A percentile compares a stretch with the other conserved stretches of the same genome.
Conservation (phyloP, 148 eudicot species). For the Rhododendron williamsianum region DNA sequence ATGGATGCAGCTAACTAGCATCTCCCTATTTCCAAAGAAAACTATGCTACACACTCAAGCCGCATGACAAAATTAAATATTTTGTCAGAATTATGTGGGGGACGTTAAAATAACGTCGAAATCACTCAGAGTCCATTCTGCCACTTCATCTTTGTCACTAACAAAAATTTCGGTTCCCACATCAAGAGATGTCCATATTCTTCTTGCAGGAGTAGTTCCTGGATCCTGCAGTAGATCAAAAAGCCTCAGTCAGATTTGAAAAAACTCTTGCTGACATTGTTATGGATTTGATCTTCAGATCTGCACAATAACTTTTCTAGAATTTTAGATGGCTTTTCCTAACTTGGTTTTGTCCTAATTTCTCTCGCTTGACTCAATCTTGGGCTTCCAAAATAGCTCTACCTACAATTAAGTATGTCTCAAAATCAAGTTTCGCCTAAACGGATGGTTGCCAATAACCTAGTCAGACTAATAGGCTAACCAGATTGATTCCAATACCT, state of each 20-base stretch:
- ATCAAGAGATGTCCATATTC: slow-evolving; percentile 76
- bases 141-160: slow-evolving; percentile 55
- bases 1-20: not conserved
- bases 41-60: not conserved
- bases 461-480: not conserved
- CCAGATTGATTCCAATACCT: not conserved
- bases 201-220: slow-evolving; percentile 55
- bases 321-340: not conserved
- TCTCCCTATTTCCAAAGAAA: not conserved
- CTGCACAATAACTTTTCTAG: not conserved
- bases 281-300: not conserved
- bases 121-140: slow-evolving; percentile 72
- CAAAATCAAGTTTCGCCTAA: not conserved
- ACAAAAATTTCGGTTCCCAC: slow-evolving; percentile 80
- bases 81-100: slow-evolving; percentile 7
- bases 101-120: slow-evolving; percentile 63
- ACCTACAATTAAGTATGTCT: not conserved
- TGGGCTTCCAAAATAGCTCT: not conserved
- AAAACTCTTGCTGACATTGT: not conserved
- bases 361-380: not conserved
- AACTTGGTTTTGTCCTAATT: not conserved
- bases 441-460: not conserved
- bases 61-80: not conserved
- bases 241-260: not conserved
- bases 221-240: slow-evolving; percentile 53